Percentiles rank a stretch among this genome's conserved stretches.
phyloP scores from a whole-genome alignment of 2,329 filamentous ascomycete genomes.

The Arthrinium phaeospermum region DNA sequence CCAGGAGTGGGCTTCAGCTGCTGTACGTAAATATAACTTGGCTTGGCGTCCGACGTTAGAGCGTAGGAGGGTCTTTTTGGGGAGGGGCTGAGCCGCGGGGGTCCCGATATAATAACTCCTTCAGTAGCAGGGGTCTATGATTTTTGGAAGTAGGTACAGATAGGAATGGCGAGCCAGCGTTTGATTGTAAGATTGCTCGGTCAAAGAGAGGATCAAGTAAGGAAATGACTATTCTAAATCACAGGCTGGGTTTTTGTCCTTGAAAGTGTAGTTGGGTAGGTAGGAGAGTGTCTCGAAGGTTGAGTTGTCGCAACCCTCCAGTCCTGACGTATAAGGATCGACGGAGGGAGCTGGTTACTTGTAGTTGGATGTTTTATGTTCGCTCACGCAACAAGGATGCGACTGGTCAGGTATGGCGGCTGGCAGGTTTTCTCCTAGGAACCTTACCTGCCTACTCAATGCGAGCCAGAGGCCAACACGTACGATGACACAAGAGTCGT shows the following conservation, averaged over 20 bases:
- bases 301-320: not conserved
- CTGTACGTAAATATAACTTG: constrained; percentile 12
- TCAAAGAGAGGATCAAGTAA: not conserved
- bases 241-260: not conserved
- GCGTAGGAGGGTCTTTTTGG: constrained; percentile 5
- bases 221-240: not conserved
- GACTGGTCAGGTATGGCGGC: not conserved
- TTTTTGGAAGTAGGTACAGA: not conserved
- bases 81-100: constrained; percentile 16
- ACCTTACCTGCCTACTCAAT: not conserved
- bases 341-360: constrained; percentile 1
- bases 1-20: constrained; percentile 13
- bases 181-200: not conserved
- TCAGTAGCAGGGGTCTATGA: not conserved
- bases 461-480: not conserved
- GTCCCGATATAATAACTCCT: constrained; percentile 10
- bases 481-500: constrained; percentile 5
- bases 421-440: not conserved
- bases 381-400: not conserved
- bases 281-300: not conserved
- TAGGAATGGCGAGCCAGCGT: not conserved
- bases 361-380: not conserved
- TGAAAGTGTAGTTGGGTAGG: not conserved
- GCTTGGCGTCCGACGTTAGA: constrained; percentile 14
- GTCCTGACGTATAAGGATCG: not conserved